These are phyloP conservation scores for Fusarium sp. DNA, from an alignment of 2,329 filamentous ascomycete genomes.

Conservation along the genomic window DNA sequence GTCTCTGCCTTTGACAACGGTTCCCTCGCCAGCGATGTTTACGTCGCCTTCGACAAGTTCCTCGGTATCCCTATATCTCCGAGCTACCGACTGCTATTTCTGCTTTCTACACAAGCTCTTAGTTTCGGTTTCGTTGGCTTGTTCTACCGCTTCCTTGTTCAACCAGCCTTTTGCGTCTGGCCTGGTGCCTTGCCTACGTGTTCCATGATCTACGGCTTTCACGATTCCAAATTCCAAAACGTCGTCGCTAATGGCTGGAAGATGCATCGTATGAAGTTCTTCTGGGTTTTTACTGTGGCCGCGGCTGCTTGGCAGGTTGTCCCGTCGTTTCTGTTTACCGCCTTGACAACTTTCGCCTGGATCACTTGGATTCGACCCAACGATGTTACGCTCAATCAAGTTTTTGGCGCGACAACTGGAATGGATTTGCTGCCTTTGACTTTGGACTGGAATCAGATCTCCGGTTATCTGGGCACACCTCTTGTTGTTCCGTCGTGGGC, in stretches of 20 bases:
- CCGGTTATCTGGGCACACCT: constrained; percentile 23
- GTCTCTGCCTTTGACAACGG: constrained; percentile 46
- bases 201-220: constrained; percentile 50
- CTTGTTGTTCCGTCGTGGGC: constrained; percentile 30
- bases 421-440: constrained; percentile 21
- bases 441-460: constrained; percentile 28
- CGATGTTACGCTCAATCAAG: constrained; percentile 23
- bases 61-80: neutral
- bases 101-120: constrained; percentile 50
- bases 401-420: constrained; percentile 28
- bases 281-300: neutral
- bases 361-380: constrained; percentile 30
- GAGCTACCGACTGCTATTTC: constrained; percentile 40
- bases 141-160: constrained; percentile 48
- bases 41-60: constrained; percentile 50
- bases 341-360: constrained; percentile 24
- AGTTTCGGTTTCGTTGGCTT: constrained; percentile 53
- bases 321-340: constrained; percentile 22
- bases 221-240: constrained; percentile 22
- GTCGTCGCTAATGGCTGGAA: constrained; percentile 27
- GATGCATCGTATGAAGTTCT: constrained; percentile 44
- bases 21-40: constrained; percentile 50
- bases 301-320: constrained; percentile 16
- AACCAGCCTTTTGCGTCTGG: constrained; percentile 52
- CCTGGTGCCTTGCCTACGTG: constrained; percentile 50